phyloP scores from a whole-genome alignment of 768 basidiomycete species.

The Hortiboletus flavorubellus region DNA sequence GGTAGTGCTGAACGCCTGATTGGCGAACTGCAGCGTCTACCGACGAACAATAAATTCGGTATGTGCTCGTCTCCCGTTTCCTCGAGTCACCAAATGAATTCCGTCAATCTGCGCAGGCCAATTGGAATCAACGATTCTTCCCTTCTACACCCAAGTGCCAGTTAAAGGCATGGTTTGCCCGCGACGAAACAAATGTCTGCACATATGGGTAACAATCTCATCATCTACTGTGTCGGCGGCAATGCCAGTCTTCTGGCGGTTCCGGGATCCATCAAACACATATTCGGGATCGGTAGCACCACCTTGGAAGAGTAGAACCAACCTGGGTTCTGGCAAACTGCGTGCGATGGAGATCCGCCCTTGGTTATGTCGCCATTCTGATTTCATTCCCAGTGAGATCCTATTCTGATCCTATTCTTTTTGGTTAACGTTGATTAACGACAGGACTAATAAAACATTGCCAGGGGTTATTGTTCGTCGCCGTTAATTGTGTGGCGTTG shows the following conservation, averaged over 20 bases:
- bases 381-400: too few relatives aligned
- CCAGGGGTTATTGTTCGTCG: too few relatives aligned
- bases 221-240: neutral
- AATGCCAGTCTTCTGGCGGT: neutral
- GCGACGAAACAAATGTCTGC: neutral
- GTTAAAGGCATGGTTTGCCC: neutral
- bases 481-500: too few relatives aligned
- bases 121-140: neutral
- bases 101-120: neutral
- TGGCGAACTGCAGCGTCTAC: neutral
- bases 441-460: too few relatives aligned
- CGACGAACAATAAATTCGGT: neutral
- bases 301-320: neutral
- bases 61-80: too few relatives aligned
- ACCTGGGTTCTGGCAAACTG: too few relatives aligned
- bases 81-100: too few relatives aligned
- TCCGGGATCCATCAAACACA: neutral
- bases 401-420: too few relatives aligned
- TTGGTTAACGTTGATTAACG: too few relatives aligned
- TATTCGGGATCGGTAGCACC: neutral
- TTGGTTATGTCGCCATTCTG: too few relatives aligned
- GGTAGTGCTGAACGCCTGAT: neutral
- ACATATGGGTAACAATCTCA: neutral
- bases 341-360: too few relatives aligned
- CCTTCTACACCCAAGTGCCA: neutral